These are phyloP conservation scores for Solanum aculeatissimum DNA, from an alignment of 305 asterid genomes.

Conservation along the genomic window DNA sequence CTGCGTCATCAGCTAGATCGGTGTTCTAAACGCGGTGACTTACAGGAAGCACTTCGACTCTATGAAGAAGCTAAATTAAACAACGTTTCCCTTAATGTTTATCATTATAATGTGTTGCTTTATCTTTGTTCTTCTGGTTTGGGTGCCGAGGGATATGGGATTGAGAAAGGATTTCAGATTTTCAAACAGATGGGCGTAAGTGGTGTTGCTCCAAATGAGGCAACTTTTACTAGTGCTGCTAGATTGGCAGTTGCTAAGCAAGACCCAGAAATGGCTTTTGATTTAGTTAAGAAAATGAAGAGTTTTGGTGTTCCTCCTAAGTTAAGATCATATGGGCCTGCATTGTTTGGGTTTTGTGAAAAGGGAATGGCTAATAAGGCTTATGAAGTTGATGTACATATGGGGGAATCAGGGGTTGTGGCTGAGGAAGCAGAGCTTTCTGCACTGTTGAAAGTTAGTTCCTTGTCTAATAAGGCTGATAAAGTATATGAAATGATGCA, in stretches of 20 bases:
- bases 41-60: slow-evolving; percentile 54
- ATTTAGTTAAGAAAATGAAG: slow-evolving; percentile 68
- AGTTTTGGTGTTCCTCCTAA: slow-evolving; percentile 51
- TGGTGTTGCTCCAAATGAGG: slow-evolving; percentile 73
- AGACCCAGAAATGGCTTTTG: slow-evolving; percentile 83
- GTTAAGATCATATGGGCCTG: slow-evolving; percentile 87
- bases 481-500: slow-evolving; percentile 87
- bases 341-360: slow-evolving; percentile 67
- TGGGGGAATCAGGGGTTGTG: slow-evolving; percentile 47
- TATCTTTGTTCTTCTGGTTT: slow-evolving; percentile 4
- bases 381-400: slow-evolving; percentile 72
- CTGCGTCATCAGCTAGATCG: slow-evolving; percentile 47
- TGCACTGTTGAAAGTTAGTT: slow-evolving; percentile 65
- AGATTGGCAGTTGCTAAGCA: slow-evolving; percentile 75
- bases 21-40: slow-evolving; percentile 58
- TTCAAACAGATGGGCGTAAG: slow-evolving; percentile 29
- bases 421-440: slow-evolving; percentile 82
- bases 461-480: slow-evolving; percentile 31
- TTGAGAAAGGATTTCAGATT: slow-evolving; percentile 9
- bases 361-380: slow-evolving; percentile 66
- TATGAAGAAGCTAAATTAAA: slow-evolving; percentile 22
- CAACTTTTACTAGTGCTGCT: slow-evolving; percentile 84
- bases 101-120: slow-evolving; percentile 9
- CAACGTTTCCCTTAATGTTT: neutral
- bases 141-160: slow-evolving; percentile 18